Percentiles rank a stretch among this genome's conserved stretches.
Conservation (phyloP, 2,329 filamentous ascomycete genomes). For the Sporothrix pallida region DNA sequence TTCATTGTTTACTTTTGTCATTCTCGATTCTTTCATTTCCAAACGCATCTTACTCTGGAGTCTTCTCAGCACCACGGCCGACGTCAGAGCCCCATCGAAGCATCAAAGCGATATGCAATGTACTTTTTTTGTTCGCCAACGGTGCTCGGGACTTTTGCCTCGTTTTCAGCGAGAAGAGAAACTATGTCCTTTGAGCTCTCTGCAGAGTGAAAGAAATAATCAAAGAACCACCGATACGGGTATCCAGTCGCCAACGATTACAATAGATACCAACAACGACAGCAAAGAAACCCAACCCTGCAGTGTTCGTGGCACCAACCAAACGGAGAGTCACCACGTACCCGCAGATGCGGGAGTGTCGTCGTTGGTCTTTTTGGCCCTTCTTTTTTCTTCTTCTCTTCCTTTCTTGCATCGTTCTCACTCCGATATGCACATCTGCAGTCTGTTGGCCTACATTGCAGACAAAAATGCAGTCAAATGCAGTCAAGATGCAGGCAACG, state of each 20-base stretch:
- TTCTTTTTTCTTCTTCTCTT: background rate
- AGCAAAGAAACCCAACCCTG: conserved; percentile 6
- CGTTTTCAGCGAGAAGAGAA: background rate
- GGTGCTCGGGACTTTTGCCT: background rate
- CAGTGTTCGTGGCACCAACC: conserved; percentile 28
- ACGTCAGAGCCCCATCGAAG: background rate
- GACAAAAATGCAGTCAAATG: background rate
- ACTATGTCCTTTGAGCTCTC: no score
- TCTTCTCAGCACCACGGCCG: conserved; percentile 1
- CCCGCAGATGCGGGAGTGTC: background rate
- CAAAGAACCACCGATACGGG: background rate
- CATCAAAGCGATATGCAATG: background rate
- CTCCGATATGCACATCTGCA: background rate
- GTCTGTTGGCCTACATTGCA: background rate
- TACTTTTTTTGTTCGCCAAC: background rate
- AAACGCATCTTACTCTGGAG: background rate
- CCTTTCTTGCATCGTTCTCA: background rate
- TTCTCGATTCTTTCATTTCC: background rate
- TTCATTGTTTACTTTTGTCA: conserved; percentile 12
- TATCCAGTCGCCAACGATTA: no score
- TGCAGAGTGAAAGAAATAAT: background rate
- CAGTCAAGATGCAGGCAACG: background rate
- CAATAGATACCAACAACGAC: background rate
- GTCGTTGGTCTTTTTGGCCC: no score
- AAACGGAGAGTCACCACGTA: conserved; percentile 18